These are phyloP conservation scores for Ceratocystis huliohia DNA, from an alignment of 2,329 filamentous ascomycete species.

Conservation along the genomic window DNA sequence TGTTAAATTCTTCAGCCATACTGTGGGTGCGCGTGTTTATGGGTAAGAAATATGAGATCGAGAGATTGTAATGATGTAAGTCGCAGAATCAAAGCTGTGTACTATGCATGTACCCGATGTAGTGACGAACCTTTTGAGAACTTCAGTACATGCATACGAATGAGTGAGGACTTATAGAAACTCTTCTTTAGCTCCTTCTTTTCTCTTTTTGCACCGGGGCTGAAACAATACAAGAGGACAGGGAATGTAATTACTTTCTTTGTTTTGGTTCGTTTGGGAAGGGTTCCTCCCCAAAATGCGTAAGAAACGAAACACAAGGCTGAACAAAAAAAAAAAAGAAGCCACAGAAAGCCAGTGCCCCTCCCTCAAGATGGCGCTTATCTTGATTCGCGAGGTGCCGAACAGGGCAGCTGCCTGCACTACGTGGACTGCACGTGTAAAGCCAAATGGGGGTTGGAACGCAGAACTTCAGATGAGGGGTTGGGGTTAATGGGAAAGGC, in stretches of 20 bases:
- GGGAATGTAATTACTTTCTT: not conserved
- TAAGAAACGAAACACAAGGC: slow-evolving; percentile 2
- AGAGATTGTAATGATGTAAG: not conserved
- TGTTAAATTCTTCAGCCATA: slow-evolving; percentile 39
- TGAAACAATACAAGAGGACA: not conserved
- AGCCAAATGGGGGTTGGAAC: not conserved
- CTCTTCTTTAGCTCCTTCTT: too few species aligned
- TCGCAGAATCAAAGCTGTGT: not conserved
- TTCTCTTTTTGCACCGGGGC: too few species aligned
- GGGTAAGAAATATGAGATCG: not conserved
- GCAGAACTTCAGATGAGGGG: not conserved
- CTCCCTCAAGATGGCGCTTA: not conserved
- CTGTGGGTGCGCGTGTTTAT: not conserved
- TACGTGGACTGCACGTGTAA: not conserved
- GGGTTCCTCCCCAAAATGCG: not conserved
- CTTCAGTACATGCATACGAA: not conserved
- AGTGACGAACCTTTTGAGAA: not conserved
- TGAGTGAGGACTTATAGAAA: too few species aligned
- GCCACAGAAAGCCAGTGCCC: not conserved
- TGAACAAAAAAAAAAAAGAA: not conserved
- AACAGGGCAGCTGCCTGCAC: slow-evolving; percentile 7
- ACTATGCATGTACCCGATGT: slow-evolving; percentile 1
- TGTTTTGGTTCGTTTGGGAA: not conserved
- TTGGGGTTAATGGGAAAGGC: not conserved
- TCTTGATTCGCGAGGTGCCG: not conserved